phyloP scores from a whole-genome alignment of 2,329 filamentous ascomycete species.

The Paraphoma sp. region DNA sequence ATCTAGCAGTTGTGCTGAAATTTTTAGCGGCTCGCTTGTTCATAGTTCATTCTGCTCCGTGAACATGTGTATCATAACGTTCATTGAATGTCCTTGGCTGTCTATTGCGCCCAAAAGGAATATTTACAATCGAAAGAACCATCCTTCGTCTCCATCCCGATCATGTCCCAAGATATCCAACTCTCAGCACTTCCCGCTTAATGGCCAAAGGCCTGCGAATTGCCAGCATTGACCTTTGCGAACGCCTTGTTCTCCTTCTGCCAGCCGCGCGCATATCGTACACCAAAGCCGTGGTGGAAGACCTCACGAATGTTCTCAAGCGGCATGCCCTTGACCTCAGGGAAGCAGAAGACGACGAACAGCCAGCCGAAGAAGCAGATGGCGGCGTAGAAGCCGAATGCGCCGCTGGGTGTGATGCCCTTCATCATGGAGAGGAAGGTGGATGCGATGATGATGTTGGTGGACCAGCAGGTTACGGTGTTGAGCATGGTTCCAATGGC shows the following conservation, averaged over 20 bases:
- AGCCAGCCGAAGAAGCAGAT: conserved; percentile 48
- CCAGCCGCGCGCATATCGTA: conserved; percentile 43
- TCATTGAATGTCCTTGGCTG: no score
- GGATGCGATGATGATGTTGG: conserved; percentile 46
- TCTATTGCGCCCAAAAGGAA: no score
- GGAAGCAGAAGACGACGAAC: conserved; percentile 46
- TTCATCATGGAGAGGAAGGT: conserved; percentile 51
- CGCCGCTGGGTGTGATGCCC: conserved; percentile 43
- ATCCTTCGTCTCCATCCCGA: no score
- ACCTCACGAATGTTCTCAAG: conserved; percentile 46
- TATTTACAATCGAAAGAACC: no score
- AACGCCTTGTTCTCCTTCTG: conserved; percentile 48
- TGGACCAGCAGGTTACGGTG: conserved; percentile 41
- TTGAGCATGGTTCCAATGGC: conserved; percentile 48
- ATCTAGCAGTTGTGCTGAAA: no score
- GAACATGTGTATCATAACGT: no score
- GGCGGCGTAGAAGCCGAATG: conserved; percentile 48
- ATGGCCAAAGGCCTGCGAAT: conserved; percentile 28
- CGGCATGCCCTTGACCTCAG: conserved; percentile 45
- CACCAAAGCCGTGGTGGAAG: conserved; percentile 46
- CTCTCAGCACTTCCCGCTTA: conserved; percentile 3
- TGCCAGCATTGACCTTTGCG: conserved; percentile 32
- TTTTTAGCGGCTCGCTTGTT: no score
- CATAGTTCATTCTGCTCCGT: no score
- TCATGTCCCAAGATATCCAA: no score